Base-by-base conservation (phyloP, 179 eudicot genomes). In the Pouteria campechiana region DNA sequence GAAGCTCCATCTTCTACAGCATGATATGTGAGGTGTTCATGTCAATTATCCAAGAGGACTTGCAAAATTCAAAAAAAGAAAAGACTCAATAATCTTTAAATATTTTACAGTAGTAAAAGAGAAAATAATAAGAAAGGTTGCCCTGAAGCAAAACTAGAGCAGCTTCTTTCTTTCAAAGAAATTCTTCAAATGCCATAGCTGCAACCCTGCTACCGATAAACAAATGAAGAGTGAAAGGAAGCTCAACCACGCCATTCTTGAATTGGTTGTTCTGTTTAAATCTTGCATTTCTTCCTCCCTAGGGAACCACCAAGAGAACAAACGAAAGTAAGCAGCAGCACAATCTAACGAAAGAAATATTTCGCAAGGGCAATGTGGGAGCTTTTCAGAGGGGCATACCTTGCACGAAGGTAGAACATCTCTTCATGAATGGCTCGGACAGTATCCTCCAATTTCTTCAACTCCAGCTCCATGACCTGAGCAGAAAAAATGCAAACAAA, bases 251-350 rank as follows among this genome's bases (percentile, higher is more conserved):
- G 56, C 79, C 93, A 87, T 87, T 58, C 57, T 76, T 0, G 81
- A 67, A 65, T 79, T 83, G 9, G 96, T 87, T 3, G 69, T 9
- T 41, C 50, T 47, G 60, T 79, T 87, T 50, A 87, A 72, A 7
- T 50, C 59, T 62, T 76, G 96, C 96, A 87, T 87, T 60, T 79
- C 90, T 50, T 70, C 83, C 59, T 82, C 93, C 78, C 96, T 87
- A n/a, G n/a, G 77, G 44, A 65, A 46, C 40, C 49, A 31, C 7
- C 34, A 31, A 24, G 33, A 11, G 0, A 35, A n/a, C 28, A 12
- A 16, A 29, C 5, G 14, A 45, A 37, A 20, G 9, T 18, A n/a
- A 17, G n/a, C n/a, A n/a, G n/a, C n/a, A n/a, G 46, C 16, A 22
- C 7, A 14, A 35, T 14, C 28, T 16, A 16, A 29, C 5, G 14